Evolutionary conservation across 495 filamentous ascomycete species (phyloP).

Genomic region (Penicilliopsis zonata): DNA sequence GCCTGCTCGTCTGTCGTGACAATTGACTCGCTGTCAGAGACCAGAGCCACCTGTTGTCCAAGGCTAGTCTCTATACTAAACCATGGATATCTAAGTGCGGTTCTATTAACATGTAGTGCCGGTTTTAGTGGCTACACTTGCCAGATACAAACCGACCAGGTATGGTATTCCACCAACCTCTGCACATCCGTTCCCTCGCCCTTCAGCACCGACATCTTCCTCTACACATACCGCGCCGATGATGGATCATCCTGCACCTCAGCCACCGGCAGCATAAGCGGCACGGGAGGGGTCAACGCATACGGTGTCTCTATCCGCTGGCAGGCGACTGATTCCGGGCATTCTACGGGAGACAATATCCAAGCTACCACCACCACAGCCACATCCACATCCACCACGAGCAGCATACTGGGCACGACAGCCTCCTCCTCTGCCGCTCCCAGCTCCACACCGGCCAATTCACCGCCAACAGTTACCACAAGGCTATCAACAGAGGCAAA

Average conservation of each 20-base stretch:
- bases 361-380: no score
- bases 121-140: constrained; percentile 1
- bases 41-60: constrained; percentile 16
- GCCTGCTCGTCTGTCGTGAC: constrained; percentile 8
- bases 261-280: background rate
- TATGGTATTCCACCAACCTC: constrained; percentile 1
- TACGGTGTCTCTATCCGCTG: constrained; percentile 1
- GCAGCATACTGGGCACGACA: no score
- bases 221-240: background rate
- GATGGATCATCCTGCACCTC: background rate
- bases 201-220: background rate
- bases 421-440: background rate
- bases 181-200: background rate
- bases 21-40: constrained; percentile 3
- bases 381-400: no score
- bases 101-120: no score
- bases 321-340: no score
- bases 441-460: background rate
- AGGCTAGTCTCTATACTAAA: background rate
- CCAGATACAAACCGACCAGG: background rate
- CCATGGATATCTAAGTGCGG: background rate
- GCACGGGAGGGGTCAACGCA: constrained; percentile 1
- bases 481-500: background rate
- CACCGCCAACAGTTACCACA: background rate
- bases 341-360: no score